A percentile compares a stretch with the other conserved stretches of the same genome.
These are phyloP conservation scores for Alternaria brassicicola DNA, from an alignment of 2,329 filamentous ascomycete genomes.

Conservation along the genomic window DNA sequence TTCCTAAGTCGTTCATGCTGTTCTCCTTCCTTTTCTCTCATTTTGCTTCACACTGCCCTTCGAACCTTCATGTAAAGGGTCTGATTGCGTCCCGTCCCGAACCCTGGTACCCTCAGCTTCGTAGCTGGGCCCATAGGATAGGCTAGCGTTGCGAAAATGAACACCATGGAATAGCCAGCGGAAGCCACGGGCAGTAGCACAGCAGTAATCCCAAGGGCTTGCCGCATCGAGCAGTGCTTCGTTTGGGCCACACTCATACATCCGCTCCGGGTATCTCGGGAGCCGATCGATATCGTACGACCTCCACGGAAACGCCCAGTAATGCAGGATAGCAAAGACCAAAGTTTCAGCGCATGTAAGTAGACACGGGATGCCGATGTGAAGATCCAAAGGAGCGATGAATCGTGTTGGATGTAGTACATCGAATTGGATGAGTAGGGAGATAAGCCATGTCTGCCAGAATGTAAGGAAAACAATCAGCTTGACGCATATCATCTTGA, in stretches of 20 bases:
- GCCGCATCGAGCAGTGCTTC: constrained; percentile 73
- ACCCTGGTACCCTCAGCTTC: not conserved
- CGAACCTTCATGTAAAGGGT: not conserved
- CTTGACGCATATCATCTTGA: constrained; percentile 87
- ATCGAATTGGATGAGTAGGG: constrained; percentile 63
- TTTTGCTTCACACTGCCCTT: not conserved
- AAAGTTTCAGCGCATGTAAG: constrained; percentile 87
- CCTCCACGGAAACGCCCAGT: constrained; percentile 81
- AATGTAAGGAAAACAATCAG: constrained; percentile 90
- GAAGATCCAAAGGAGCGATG: constrained; percentile 75
- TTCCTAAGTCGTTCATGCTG: not conserved
- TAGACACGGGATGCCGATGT: constrained; percentile 78
- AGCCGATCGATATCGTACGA: constrained; percentile 62
- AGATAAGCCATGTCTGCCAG: constrained; percentile 68
- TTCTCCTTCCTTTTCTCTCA: not conserved
- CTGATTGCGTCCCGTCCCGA: not conserved
- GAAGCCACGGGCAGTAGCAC: constrained; percentile 76
- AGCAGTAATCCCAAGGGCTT: constrained; percentile 83
- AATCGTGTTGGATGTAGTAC: constrained; percentile 67
- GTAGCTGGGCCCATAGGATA: constrained; percentile 42
- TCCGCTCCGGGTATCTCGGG: constrained; percentile 12
- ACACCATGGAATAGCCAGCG: constrained; percentile 81
- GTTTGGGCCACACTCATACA: constrained; percentile 68
- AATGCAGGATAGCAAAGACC: constrained; percentile 75
- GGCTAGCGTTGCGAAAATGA: constrained; percentile 59